Evolutionary conservation across 2,329 filamentous ascomycete species (phyloP).

Genomic region (Alternaria angustiovoidea): DNA sequence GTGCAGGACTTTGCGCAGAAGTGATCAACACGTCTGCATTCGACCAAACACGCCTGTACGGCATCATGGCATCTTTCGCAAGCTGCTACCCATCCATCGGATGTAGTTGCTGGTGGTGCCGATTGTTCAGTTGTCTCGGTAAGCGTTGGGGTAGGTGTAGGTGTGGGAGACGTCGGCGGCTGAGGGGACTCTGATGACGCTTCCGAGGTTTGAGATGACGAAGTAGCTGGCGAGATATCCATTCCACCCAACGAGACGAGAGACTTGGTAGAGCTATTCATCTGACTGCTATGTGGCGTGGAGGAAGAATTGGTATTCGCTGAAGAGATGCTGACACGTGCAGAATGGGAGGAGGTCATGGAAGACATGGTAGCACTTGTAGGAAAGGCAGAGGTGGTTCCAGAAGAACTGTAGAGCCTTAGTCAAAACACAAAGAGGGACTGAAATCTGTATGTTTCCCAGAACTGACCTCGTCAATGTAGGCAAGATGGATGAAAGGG

Average conservation of each 20-base stretch:
- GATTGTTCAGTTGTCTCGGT: background rate
- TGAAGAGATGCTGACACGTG: background rate
- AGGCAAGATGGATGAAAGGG: background rate
- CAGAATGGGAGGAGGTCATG: background rate
- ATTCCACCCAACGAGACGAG: background rate
- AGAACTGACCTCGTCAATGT: background rate
- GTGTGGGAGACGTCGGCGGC: background rate
- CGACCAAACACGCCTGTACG: background rate
- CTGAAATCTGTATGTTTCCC: rapidly evolving
- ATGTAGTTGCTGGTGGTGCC: background rate
- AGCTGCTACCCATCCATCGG: background rate
- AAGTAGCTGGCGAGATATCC: background rate
- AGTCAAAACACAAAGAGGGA: background rate
- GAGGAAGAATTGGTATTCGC: background rate
- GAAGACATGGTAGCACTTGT: background rate
- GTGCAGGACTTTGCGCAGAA: background rate
- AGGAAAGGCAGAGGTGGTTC: background rate
- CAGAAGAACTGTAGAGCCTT: background rate
- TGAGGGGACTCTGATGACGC: background rate
- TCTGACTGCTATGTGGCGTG: background rate
- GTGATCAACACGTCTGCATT: background rate
- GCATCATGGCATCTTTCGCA: background rate
- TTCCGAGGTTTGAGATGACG: background rate
- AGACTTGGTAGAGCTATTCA: background rate
- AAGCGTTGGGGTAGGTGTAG: background rate